A percentile compares a stretch with the other conserved stretches of the same genome.
Conservation (phyloP, 192 early-diverging fungal genomes). For the Paraglomus occultum region DNA sequence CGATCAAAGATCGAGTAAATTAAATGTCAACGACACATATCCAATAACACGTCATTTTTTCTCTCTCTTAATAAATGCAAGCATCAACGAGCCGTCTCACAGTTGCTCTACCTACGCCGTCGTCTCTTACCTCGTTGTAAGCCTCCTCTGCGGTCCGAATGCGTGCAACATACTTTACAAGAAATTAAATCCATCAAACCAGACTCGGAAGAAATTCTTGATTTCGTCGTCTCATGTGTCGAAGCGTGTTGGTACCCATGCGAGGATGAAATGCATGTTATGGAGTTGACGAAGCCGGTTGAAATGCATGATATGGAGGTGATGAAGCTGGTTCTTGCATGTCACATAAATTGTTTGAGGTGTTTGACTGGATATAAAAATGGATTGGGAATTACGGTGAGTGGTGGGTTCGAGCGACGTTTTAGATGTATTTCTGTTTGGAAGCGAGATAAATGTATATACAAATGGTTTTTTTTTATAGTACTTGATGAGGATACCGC, state of each 20-base stretch:
- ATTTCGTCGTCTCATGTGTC: too few species aligned
- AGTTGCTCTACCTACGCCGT: not conserved
- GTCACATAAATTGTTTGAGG: constrained; percentile 35
- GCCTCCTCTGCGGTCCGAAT: not conserved
- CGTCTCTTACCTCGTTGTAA: not conserved
- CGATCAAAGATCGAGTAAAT: not conserved
- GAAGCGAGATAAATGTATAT: not conserved
- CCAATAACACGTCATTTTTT: not conserved
- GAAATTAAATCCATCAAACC: too few species aligned
- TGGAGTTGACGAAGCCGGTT: constrained; percentile 20
- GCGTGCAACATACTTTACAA: too few species aligned
- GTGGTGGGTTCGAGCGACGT: not conserved
- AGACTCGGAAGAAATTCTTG: too few species aligned
- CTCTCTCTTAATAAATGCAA: not conserved
- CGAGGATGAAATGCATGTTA: constrained; percentile 22
- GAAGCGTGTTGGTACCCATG: constrained; percentile 7
- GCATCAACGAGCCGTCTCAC: not conserved
- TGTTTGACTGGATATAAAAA: constrained; percentile 34
- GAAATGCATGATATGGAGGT: constrained; percentile 24
- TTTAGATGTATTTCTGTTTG: not conserved
- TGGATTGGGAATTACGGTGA: constrained; percentile 33
- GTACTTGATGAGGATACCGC: constrained; percentile 34
- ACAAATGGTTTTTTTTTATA: constrained; percentile 9
- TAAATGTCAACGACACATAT: not conserved
- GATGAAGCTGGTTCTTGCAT: constrained; percentile 33